These are phyloP conservation scores for Musa balbisiana DNA, from an alignment of 202 grass and related monocot species.

Conservation along the genomic window DNA sequence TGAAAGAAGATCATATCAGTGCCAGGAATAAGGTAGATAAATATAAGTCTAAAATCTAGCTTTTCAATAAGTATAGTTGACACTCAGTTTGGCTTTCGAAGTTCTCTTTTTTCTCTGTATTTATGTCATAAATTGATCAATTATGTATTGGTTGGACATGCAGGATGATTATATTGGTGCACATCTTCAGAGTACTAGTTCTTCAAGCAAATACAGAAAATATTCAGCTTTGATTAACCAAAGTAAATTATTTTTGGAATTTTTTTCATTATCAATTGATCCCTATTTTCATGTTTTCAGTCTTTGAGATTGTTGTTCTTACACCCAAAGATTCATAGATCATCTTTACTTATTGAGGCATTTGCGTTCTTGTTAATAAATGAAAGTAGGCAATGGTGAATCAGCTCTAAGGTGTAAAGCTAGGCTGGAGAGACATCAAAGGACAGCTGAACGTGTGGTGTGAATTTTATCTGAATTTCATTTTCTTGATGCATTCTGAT, in stretches of 20 bases:
- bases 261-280: conserved; percentile 19
- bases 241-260: conserved; percentile 33
- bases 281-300: neutral
- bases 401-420: conserved; percentile 82
- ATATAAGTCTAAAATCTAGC: neutral
- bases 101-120: neutral
- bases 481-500: conserved; percentile 4
- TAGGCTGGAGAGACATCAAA: conserved; percentile 75
- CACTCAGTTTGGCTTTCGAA: neutral
- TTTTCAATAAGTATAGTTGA: neutral
- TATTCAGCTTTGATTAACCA: conserved; percentile 34
- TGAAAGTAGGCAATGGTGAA: conserved; percentile 50
- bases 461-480: conserved; percentile 21
- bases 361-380: conserved; percentile 16
- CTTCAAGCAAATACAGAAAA: conserved; percentile 37
- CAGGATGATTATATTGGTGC: conserved; percentile 41
- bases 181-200: conserved; percentile 43
- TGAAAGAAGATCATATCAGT: neutral
- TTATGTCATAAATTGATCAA: conserved; percentile 12
- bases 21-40: conserved; percentile 37
- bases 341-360: conserved; percentile 1
- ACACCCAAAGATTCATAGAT: neutral
- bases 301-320: conserved; percentile 1
- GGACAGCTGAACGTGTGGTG: conserved; percentile 87
- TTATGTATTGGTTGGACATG: conserved; percentile 15